A percentile compares a stretch with the other conserved stretches of the same genome.
phyloP scores from a whole-genome alignment of 2,329 filamentous ascomycete genomes.

The Chaetomium globosum region DNA sequence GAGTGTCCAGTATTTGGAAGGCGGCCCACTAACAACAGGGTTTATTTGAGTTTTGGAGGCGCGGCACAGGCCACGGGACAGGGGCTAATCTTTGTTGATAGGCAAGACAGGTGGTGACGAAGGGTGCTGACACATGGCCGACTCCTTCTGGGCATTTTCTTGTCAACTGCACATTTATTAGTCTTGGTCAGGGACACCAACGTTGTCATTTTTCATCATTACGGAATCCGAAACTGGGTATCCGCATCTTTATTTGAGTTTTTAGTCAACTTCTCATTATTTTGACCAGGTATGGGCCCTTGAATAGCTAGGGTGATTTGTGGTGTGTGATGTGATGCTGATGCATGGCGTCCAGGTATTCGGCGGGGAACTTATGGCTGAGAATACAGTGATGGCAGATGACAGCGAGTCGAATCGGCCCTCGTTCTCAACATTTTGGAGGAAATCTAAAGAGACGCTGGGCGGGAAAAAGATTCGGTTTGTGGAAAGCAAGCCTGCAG shows the following conservation, averaged over 20 bases:
- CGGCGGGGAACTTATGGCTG: not conserved
- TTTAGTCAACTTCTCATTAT: not conserved
- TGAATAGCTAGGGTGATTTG: not conserved
- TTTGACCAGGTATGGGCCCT: not conserved
- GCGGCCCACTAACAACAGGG: too few relatives aligned
- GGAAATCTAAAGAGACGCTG: constrained; percentile 47
- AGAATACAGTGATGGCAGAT: constrained; percentile 12
- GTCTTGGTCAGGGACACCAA: not conserved
- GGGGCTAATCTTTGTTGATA: not conserved
- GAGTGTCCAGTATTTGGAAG: too few relatives aligned
- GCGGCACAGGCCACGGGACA: not conserved
- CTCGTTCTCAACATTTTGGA: constrained; percentile 55
- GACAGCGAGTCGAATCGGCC: constrained; percentile 40
- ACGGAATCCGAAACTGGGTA: not conserved
- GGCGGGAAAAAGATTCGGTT: constrained; percentile 44
- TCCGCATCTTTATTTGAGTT: not conserved
- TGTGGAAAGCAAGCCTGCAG: constrained; percentile 33
- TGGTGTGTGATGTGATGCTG: not conserved
- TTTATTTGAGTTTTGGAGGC: not conserved
- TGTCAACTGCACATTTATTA: not conserved
- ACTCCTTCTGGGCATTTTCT: not conserved
- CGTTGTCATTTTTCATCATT: not conserved
- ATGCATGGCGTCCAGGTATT: not conserved
- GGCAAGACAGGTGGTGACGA: not conserved
- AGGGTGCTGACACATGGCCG: not conserved